Percentiles rank a stretch among this genome's conserved stretches.
These are phyloP conservation scores for Meripilus lineatus DNA, from an alignment of 1,284 basidiomycete species.

Conservation along the genomic window DNA sequence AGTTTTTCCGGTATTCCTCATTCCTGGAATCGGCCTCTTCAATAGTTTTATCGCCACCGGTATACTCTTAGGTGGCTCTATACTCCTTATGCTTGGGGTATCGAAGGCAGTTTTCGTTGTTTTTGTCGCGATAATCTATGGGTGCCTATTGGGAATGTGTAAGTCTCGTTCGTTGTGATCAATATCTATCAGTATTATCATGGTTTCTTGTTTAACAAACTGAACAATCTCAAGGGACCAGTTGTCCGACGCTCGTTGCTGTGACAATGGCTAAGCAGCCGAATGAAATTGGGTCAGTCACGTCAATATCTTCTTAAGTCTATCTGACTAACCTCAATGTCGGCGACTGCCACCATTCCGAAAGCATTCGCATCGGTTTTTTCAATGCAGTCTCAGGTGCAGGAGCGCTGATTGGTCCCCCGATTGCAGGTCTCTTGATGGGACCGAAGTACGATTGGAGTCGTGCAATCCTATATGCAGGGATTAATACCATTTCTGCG, in stretches of 20 bases:
- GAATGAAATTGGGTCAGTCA: background rate
- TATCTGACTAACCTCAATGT: background rate
- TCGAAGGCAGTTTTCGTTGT: slow-evolving; percentile 11
- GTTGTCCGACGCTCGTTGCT: background rate
- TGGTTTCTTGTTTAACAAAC: background rate
- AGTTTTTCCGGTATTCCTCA: slow-evolving; percentile 15
- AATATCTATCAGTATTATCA: too few species aligned
- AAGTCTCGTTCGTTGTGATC: slow-evolving; percentile 5
- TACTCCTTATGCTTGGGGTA: slow-evolving; percentile 21
- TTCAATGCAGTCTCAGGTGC: background rate
- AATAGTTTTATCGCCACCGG: slow-evolving; percentile 14
- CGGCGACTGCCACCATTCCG: slow-evolving; percentile 2
- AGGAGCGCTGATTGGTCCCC: background rate
- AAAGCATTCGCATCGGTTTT: background rate
- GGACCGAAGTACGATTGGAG: slow-evolving; percentile 8
- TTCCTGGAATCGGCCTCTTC: slow-evolving; percentile 18
- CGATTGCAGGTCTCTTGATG: slow-evolving; percentile 10
- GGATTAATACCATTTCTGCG: background rate
- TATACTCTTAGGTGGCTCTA: slow-evolving; percentile 10
- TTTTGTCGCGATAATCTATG: slow-evolving; percentile 20
- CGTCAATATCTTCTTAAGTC: background rate
- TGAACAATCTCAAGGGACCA: background rate
- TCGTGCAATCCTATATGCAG: slow-evolving; percentile 1
- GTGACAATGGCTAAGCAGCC: background rate
- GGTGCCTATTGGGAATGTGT: slow-evolving; percentile 22